Conservation (phyloP, 129 eudicot species). For the Deinandra increscens region DNA sequence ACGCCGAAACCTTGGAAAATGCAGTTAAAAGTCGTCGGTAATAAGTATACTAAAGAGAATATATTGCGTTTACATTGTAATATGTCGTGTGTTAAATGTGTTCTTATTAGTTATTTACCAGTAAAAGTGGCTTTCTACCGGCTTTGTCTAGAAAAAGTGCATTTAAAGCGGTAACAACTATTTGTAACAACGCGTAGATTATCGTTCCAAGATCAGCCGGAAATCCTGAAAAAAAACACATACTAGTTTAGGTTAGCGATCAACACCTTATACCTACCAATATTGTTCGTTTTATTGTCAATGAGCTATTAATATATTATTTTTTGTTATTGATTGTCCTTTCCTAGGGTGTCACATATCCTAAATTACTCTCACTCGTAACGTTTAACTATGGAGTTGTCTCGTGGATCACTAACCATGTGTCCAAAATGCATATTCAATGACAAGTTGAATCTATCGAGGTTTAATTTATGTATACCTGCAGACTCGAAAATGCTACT, state of each 20-base stretch:
- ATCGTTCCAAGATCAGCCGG: constrained; percentile 70
- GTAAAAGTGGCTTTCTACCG: constrained; percentile 66
- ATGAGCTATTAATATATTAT: too few relatives aligned
- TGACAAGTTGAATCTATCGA: too few relatives aligned
- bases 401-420: not conserved
- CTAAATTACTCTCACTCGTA: not conserved
- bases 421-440: not conserved
- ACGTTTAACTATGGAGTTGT: not conserved
- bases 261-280: not conserved
- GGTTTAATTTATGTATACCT: constrained; percentile 45
- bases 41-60: not conserved
- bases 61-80: not conserved
- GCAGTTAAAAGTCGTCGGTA: not conserved
- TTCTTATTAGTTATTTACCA: constrained; percentile 52
- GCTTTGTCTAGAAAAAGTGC: constrained; percentile 56
- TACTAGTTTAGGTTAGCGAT: not conserved
- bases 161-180: constrained; percentile 45
- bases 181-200: constrained; percentile 59
- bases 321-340: not conserved
- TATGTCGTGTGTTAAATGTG: not conserved
- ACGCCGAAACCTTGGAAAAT: constrained; percentile 58
- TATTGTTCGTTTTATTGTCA: not conserved
- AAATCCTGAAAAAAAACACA: constrained; percentile 43
- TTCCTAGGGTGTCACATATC: not conserved
- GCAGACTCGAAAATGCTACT: constrained; percentile 71